A percentile compares a stretch with the other conserved stretches of the same genome.
phyloP scores from a whole-genome alignment of 75 land plant genomes.

The Picea sitchensis region DNA sequence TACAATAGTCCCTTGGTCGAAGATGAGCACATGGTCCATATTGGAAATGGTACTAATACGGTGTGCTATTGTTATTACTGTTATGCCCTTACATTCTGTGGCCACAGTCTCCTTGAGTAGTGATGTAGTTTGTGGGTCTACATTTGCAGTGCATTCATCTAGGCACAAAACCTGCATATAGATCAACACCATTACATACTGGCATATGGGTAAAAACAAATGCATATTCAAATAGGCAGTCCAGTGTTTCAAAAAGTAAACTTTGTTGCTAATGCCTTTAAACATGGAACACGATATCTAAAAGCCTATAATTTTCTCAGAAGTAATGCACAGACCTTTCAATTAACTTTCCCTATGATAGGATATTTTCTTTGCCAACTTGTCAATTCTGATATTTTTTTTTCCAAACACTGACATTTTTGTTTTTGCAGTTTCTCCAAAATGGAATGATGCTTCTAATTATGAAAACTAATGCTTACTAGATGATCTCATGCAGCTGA shows the following conservation, averaged over 20 bases:
- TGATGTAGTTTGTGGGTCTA: constrained; percentile 76
- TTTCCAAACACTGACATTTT: neutral
- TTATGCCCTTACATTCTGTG: constrained; percentile 69
- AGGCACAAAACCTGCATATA: constrained; percentile 75
- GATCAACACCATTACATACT: neutral
- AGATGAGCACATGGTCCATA: constrained; percentile 69
- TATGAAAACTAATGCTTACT: neutral
- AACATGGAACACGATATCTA: neutral
- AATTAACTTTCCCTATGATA: neutral
- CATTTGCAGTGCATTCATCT: constrained; percentile 97
- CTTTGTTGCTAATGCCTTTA: neutral
- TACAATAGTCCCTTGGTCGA: constrained; percentile 87
- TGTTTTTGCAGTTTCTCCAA: neutral
- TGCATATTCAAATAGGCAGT: neutral
- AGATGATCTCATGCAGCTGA: neutral
- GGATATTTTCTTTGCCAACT: neutral
- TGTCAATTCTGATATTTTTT: neutral
- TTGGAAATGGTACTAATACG: constrained; percentile 72
- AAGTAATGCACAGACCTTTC: neutral
- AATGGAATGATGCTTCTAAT: neutral
- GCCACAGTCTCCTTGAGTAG: constrained; percentile 64
- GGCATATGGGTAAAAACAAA: constrained; percentile 1
- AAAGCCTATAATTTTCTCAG: neutral
- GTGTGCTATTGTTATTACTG: constrained; percentile 94
- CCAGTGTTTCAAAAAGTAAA: neutral